Percentiles rank a stretch among this genome's conserved stretches.
Conservation (phyloP, 1,284 basidiomycete genomes). For the Phenoliferia sp. region DNA sequence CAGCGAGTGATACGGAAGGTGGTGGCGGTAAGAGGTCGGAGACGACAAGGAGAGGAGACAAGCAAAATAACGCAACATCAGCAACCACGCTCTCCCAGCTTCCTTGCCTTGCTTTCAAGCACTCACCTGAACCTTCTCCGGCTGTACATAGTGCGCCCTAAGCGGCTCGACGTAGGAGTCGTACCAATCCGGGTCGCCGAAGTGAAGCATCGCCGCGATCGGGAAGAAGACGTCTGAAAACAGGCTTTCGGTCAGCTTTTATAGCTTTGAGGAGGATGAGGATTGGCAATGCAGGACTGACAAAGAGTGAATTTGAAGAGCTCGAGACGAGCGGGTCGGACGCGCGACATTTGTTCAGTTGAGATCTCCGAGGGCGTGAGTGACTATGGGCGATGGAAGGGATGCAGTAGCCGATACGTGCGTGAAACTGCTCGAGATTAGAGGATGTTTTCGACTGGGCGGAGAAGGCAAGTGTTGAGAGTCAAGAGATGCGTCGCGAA, state of each 20-base stretch:
- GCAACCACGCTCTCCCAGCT: not conserved
- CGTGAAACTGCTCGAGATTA: too few species aligned
- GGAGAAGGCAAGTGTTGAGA: too few species aligned
- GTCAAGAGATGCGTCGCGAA: too few species aligned
- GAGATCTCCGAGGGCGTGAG: not conserved
- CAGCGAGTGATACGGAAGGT: not conserved
- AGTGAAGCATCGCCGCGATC: slow-evolving; percentile 43
- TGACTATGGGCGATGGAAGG: not conserved
- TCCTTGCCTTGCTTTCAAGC: too few species aligned
- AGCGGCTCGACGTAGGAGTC: slow-evolving; percentile 38
- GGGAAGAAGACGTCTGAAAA: slow-evolving; percentile 42
- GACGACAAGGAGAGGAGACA: not conserved
- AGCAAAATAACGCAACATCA: not conserved
- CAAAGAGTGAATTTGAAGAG: slow-evolving; percentile 33
- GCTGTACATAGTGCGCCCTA: slow-evolving; percentile 14
- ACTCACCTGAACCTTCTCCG: slow-evolving; percentile 25
- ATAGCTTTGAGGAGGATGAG: not conserved
- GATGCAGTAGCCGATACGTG: too few species aligned
- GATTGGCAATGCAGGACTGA: slow-evolving; percentile 1
- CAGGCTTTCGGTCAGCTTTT: not conserved
- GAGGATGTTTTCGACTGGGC: too few species aligned
- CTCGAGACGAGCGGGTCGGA: slow-evolving; percentile 26
- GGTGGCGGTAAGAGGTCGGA: not conserved
- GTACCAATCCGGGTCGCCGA: slow-evolving; percentile 43
- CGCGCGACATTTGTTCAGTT: not conserved